Conservation (phyloP, 208 protist species). For the Naegleria gruberi region DNA sequence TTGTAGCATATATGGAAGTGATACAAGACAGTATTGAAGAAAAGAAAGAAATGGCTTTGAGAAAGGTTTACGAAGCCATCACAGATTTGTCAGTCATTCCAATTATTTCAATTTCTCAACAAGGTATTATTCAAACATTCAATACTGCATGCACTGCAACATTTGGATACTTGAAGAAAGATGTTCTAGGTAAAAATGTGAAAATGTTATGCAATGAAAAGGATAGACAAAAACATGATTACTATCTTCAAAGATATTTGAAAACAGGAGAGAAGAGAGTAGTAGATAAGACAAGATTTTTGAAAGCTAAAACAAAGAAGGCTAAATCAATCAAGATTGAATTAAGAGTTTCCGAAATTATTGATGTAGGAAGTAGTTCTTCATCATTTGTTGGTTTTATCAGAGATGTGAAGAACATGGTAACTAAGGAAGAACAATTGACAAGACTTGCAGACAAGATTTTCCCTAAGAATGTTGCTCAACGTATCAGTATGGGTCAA, state of each 20-base stretch:
- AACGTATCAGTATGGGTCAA: background rate
- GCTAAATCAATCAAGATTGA: slow-evolving; percentile 10
- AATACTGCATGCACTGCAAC: background rate
- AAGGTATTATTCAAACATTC: background rate
- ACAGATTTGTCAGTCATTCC: background rate
- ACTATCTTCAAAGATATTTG: slow-evolving; percentile 37
- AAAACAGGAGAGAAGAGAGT: slow-evolving; percentile 37
- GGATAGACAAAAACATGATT: slow-evolving; percentile 33
- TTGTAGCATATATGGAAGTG: background rate
- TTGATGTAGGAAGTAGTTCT: background rate
- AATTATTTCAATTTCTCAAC: background rate
- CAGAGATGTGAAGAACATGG: background rate
- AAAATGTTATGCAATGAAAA: slow-evolving; percentile 31
- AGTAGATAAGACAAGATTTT: slow-evolving; percentile 30
- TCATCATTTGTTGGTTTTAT: background rate
- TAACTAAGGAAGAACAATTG: background rate
- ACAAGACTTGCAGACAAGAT: background rate
- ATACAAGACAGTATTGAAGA: background rate
- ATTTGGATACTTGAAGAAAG: slow-evolving; percentile 12
- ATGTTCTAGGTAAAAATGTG: slow-evolving; percentile 40
- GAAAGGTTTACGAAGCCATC: background rate
- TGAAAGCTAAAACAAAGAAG: slow-evolving; percentile 28
- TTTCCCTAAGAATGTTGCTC: background rate
- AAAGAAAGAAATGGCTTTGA: background rate
- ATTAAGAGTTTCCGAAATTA: background rate